Conservation (phyloP, 2,329 filamentous ascomycete species). For the Mycosphaerella sp. region DNA sequence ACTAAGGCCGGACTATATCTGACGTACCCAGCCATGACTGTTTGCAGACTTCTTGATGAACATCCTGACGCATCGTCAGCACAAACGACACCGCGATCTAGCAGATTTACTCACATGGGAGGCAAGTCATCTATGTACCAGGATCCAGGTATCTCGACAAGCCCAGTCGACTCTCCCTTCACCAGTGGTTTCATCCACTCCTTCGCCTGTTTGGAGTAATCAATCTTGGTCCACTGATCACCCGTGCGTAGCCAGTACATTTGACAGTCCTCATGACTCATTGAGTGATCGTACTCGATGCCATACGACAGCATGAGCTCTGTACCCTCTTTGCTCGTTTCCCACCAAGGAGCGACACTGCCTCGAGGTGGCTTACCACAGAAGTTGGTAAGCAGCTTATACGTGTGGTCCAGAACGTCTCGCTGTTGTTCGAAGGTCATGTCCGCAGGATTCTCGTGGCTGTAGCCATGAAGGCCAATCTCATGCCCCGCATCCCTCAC, state of each 20-base stretch:
- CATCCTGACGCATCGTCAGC: conserved; percentile 44
- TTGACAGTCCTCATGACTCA: conserved; percentile 58
- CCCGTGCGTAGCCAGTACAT: conserved; percentile 58
- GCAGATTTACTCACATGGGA: conserved; percentile 56
- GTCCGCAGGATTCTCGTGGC: conserved; percentile 63
- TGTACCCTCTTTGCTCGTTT: conserved; percentile 60
- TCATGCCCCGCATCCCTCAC: conserved; percentile 59
- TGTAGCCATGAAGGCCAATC: conserved; percentile 63
- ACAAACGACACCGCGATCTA: not conserved
- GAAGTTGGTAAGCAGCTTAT: conserved; percentile 62
- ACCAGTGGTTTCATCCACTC: conserved; percentile 61
- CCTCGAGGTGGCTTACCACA: conserved; percentile 63
- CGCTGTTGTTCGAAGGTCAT: conserved; percentile 69
- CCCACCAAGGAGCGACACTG: conserved; percentile 67
- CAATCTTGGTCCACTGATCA: conserved; percentile 61
- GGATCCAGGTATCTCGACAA: conserved; percentile 54
- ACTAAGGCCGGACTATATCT: not conserved
- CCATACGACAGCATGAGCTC: conserved; percentile 59
- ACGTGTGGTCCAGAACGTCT: conserved; percentile 67
- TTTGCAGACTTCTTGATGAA: conserved; percentile 61
- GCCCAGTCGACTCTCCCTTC: conserved; percentile 52
- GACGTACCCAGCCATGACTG: conserved; percentile 49
- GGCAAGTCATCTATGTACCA: conserved; percentile 46
- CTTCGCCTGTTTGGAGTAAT: conserved; percentile 55
- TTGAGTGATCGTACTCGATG: conserved; percentile 63